Conservation (phyloP, 208 protist species). For the Leishmania turanica region DNA sequence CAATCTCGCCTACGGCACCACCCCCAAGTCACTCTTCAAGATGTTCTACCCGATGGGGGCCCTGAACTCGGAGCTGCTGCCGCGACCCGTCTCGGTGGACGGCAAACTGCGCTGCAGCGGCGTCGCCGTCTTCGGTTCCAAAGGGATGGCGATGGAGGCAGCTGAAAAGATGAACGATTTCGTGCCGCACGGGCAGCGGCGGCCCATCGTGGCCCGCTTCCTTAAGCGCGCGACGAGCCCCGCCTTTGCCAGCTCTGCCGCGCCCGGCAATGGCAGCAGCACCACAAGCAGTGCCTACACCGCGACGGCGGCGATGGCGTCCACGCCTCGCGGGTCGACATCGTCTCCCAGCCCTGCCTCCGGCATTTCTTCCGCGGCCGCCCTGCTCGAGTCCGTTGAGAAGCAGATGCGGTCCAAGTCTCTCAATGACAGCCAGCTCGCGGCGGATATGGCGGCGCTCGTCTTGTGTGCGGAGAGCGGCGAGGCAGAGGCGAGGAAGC, state of each 20-base stretch:
- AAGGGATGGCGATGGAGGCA: slow-evolving; percentile 60
- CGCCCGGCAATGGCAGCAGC: neutral
- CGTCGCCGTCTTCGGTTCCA: slow-evolving; percentile 65
- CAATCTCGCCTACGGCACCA: slow-evolving; percentile 57
- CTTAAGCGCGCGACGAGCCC: slow-evolving; percentile 25
- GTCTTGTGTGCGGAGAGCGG: slow-evolving; percentile 41
- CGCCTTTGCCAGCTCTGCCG: neutral
- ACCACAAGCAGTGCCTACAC: neutral
- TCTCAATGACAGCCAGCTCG: slow-evolving; percentile 30
- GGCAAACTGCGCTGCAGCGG: slow-evolving; percentile 61
- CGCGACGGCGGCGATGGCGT: neutral
- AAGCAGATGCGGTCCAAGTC: slow-evolving; percentile 25
- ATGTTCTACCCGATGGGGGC: slow-evolving; percentile 81
- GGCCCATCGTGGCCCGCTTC: slow-evolving; percentile 56
- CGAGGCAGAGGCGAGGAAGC: slow-evolving; percentile 35
- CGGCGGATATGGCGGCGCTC: slow-evolving; percentile 47
- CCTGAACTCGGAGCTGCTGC: slow-evolving; percentile 55
- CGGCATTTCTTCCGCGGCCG: slow-evolving; percentile 7
- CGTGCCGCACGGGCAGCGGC: slow-evolving; percentile 52
- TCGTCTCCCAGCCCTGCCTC: neutral
- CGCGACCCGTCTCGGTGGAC: slow-evolving; percentile 36
- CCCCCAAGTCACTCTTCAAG: slow-evolving; percentile 44
- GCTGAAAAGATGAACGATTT: slow-evolving; percentile 72
- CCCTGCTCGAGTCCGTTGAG: slow-evolving; percentile 20
- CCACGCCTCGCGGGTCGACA: slow-evolving; percentile 18